Conservation (phyloP, 176 grass and related monocot genomes). For the Oryza glumipatula region DNA sequence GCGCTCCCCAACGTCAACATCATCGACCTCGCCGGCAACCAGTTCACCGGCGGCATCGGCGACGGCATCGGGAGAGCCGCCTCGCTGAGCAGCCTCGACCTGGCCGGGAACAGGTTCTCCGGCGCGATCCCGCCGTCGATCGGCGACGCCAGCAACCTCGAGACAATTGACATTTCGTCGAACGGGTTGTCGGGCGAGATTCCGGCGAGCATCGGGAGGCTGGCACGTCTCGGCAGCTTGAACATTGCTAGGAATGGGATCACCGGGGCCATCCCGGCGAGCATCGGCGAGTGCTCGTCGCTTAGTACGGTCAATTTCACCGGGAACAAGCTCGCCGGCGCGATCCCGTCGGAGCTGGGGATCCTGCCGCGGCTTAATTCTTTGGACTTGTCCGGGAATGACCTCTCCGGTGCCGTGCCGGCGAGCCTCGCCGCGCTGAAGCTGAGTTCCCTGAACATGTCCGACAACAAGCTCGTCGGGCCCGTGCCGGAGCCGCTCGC, state of each 20-base stretch:
- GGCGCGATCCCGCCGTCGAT: slow-evolving; percentile 65
- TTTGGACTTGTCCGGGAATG: slow-evolving; percentile 64
- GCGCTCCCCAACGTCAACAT: slow-evolving; percentile 58
- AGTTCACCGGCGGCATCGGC: slow-evolving; percentile 58
- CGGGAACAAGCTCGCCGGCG: slow-evolving; percentile 60
- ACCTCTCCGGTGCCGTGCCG: slow-evolving; percentile 64
- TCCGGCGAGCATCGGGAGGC: slow-evolving; percentile 54
- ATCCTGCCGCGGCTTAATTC: slow-evolving; percentile 58
- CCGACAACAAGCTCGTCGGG: slow-evolving; percentile 59
- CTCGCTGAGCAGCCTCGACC: slow-evolving; percentile 37
- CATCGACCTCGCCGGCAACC: slow-evolving; percentile 64
- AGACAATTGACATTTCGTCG: slow-evolving; percentile 49
- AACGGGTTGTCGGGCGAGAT: slow-evolving; percentile 76
- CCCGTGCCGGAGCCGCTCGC: slow-evolving; percentile 60
- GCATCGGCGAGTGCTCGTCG: slow-evolving; percentile 59
- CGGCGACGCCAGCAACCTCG: slow-evolving; percentile 37
- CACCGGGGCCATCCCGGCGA: slow-evolving; percentile 59
- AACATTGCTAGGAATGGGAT: slow-evolving; percentile 48
- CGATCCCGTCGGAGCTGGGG: slow-evolving; percentile 63
- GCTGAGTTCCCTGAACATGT: slow-evolving; percentile 69
- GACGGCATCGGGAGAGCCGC: slow-evolving; percentile 49
- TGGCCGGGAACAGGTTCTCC: slow-evolving; percentile 61
- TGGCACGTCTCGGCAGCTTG: slow-evolving; percentile 48
- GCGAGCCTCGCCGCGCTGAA: slow-evolving; percentile 60
- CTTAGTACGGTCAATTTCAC: slow-evolving; percentile 58